Evolutionary conservation across 768 basidiomycete species (phyloP), one percentile per base, ranked within the genome.

Genomic region (Royoungia palumana): DNA sequence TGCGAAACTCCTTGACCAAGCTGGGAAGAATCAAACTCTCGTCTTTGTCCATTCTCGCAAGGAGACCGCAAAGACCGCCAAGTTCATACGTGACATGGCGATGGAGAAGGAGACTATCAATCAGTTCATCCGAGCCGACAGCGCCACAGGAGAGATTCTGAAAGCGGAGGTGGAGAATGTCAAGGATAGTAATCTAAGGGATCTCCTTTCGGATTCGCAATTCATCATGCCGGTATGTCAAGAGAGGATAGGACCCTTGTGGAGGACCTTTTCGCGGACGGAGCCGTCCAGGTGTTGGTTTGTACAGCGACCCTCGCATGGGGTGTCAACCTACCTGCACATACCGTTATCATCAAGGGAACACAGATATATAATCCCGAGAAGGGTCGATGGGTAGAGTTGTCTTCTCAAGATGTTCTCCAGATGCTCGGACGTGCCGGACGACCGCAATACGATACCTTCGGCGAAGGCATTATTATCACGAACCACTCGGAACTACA

Each of bases 341-440:
- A 98, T 56, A 88, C 92, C 8, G 95, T 97, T 70, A 93, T 98
- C 72, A 97, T 99, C 77, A 99, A 98, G 67, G 95, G 96, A n/a
- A 98, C 96, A 0, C 94, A 98, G 71, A 94, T 98, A 53, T 99
- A 98, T 71, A 97, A 96, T 67, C 96, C 96, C 0, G 94, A 96
- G 70, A 96, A 98, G 70, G 96, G 96, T 17, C 83, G 89, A 5
- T 98, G 95, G 96, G 87, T 89, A 4, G 95, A 98, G 66, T 72
- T 98, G 7, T 94, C 91, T 1, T 83, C 87, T 1, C 96, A 98
- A 68, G 96, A 98, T 63, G 94, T 98, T 1, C 73, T 99, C 5
- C 96, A 99, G 70, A 98, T 99, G 96, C 83, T 98, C 4, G 96
- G 96, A 40, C 85, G 94, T 58, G 96, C 96, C 3, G 95, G 96